phyloP scores from a whole-genome alignment of 164 flowering plant genomes.

The Malania oleifera region DNA sequence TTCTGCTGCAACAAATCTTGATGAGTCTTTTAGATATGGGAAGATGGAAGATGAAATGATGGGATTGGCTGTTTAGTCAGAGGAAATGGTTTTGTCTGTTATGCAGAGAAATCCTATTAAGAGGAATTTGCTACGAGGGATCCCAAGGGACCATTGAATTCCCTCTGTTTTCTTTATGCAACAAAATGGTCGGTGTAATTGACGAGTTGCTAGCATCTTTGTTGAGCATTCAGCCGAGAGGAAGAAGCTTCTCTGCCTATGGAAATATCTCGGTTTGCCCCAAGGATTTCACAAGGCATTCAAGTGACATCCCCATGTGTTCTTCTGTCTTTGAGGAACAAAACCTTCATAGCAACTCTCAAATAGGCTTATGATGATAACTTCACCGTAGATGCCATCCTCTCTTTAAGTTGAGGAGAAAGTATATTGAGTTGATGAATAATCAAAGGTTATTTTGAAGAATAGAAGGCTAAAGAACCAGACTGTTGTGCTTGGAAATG shows the following conservation, averaged over 20 bases:
- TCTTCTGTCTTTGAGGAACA: slow-evolving; percentile 76
- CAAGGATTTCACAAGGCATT: slow-evolving; percentile 78
- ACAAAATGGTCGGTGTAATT: slow-evolving; percentile 70
- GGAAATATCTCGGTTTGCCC: slow-evolving; percentile 62
- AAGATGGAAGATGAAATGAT: slow-evolving; percentile 63
- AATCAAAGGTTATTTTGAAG: slow-evolving; percentile 43
- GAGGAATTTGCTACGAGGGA: slow-evolving; percentile 28
- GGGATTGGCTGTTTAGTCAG: slow-evolving; percentile 46
- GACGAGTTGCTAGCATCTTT: slow-evolving; percentile 79
- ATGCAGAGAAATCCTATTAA: slow-evolving; percentile 54
- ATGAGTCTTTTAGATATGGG: slow-evolving; percentile 45
- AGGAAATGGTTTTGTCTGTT: slow-evolving; percentile 38
- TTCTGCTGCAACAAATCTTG: slow-evolving; percentile 38
- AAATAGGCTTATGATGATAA: slow-evolving; percentile 62
- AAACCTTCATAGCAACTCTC: slow-evolving; percentile 70
- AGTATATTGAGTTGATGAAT: slow-evolving; percentile 55
- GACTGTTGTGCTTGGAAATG: not conserved
- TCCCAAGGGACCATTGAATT: slow-evolving; percentile 37
- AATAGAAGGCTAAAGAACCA: slow-evolving; percentile 28
- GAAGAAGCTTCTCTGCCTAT: slow-evolving; percentile 60
- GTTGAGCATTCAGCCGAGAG: slow-evolving; percentile 76
- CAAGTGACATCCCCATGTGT: slow-evolving; percentile 71
- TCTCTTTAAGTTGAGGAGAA: slow-evolving; percentile 52
- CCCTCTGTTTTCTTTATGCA: slow-evolving; percentile 69
- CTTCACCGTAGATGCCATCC: slow-evolving; percentile 59